These are phyloP conservation scores for Microcera coccophila DNA, from an alignment of 2,329 filamentous ascomycete species.

Conservation along the genomic window DNA sequence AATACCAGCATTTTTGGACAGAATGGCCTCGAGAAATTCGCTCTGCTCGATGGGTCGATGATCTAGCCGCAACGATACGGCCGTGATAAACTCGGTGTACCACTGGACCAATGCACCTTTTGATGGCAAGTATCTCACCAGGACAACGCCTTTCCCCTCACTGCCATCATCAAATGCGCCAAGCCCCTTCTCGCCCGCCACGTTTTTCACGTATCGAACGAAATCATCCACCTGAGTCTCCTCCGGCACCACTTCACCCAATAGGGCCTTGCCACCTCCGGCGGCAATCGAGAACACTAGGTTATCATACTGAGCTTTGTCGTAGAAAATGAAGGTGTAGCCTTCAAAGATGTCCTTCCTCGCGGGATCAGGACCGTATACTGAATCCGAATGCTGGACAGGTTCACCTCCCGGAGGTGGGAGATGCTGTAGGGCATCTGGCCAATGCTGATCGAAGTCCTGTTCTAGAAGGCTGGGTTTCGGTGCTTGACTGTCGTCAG, in stretches of 20 bases:
- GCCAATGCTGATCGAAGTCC: constrained; percentile 79
- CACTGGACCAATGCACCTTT: constrained; percentile 56
- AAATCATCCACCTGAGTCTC: constrained; percentile 71
- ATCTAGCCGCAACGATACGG: constrained; percentile 67
- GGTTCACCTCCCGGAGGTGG: constrained; percentile 75
- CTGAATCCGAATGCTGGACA: constrained; percentile 60
- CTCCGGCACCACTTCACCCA: constrained; percentile 57
- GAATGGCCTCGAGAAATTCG: constrained; percentile 86
- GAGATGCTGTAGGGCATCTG: constrained; percentile 65
- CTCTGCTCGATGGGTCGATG: constrained; percentile 84
- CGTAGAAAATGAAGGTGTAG: constrained; percentile 85
- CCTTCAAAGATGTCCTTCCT: constrained; percentile 75
- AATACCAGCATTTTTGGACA: constrained; percentile 70
- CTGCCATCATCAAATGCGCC: constrained; percentile 61
- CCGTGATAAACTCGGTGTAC: constrained; percentile 65
- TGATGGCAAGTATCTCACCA: constrained; percentile 66
- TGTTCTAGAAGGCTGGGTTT: constrained; percentile 61
- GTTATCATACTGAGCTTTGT: constrained; percentile 69
- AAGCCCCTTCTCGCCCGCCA: constrained; percentile 69
- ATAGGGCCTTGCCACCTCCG: constrained; percentile 77
- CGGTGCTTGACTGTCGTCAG: constrained; percentile 45
- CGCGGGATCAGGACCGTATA: constrained; percentile 65
- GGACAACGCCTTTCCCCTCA: constrained; percentile 67
- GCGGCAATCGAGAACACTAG: constrained; percentile 70
- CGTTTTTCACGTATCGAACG: constrained; percentile 68